These are phyloP conservation scores for Citrullus amarus DNA, from an alignment of 306 rosid genomes.

Conservation along the genomic window DNA sequence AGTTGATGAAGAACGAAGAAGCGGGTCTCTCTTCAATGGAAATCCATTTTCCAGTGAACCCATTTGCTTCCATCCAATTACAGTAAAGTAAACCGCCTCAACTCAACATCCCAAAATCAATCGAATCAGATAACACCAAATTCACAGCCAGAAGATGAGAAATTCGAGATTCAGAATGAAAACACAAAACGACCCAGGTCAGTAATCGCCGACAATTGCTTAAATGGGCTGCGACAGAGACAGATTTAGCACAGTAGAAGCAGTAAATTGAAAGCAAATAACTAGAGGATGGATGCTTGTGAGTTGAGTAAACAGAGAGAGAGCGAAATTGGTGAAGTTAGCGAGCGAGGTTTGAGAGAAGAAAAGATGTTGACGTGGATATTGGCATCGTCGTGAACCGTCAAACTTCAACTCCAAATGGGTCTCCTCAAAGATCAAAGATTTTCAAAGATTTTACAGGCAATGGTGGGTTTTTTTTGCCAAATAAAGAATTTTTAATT, in stretches of 20 bases:
- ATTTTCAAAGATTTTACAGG: slow-evolving; percentile 5
- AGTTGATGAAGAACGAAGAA: slow-evolving; percentile 31
- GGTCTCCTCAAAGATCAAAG: slow-evolving; percentile 3
- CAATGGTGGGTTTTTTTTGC: neutral
- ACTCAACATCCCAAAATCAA: neutral
- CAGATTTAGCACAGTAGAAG: neutral
- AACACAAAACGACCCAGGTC: neutral
- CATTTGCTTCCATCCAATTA: slow-evolving; percentile 65
- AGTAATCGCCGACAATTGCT: neutral
- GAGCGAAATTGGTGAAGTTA: slow-evolving; percentile 3
- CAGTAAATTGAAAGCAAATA: neutral
- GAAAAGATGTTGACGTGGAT: slow-evolving; percentile 24
- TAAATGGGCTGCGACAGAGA: neutral
- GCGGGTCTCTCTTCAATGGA: slow-evolving; percentile 59
- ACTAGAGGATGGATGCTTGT: slow-evolving; percentile 25
- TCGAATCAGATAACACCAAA: neutral
- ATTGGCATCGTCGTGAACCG: neutral
- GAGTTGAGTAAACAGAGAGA: slow-evolving; percentile 14
- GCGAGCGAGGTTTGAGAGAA: neutral
- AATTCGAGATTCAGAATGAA: neutral
- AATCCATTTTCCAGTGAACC: slow-evolving; percentile 70
- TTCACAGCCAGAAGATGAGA: neutral
- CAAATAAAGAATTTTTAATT: neutral
- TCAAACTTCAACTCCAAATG: neutral
- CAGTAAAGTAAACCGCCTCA: slow-evolving; percentile 9